Percentiles rank a stretch among this genome's conserved stretches.
phyloP scores from a whole-genome alignment of 108 stramenopile species.

The Epipyxis sp. region DNA sequence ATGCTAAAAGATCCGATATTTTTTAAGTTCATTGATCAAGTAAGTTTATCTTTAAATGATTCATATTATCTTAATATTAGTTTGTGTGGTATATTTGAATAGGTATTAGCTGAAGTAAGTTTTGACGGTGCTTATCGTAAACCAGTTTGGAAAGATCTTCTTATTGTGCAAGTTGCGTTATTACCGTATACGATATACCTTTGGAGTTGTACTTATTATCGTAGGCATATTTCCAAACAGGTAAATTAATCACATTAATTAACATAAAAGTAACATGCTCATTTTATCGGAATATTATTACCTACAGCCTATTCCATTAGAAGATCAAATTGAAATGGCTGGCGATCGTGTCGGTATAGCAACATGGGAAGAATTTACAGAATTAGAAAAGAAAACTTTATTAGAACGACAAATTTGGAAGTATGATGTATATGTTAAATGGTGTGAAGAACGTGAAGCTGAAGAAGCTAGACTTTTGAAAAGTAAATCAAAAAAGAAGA shows the following conservation, averaged over 20 bases:
- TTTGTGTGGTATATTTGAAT: neutral
- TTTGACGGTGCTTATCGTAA: slow-evolving; percentile 14
- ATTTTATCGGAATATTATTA: neutral
- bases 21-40: neutral
- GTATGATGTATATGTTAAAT: neutral
- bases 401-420: slow-evolving; percentile 4
- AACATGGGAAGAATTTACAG: neutral
- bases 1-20: neutral
- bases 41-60: neutral
- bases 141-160: slow-evolving; percentile 1
- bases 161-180: neutral
- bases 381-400: neutral
- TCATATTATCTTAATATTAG: neutral
- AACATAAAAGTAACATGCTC: neutral
- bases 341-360: slow-evolving; percentile 12
- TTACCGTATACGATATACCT: neutral
- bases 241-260: no score
- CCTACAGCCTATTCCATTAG: neutral
- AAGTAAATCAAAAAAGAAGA: neutral
- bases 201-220: neutral
- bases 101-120: slow-evolving; percentile 3
- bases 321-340: neutral
- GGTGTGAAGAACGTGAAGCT: neutral
- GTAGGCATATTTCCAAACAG: neutral
- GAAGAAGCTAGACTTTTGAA: neutral